These are phyloP conservation scores for Trypanosoma lewisi DNA, from an alignment of 208 protist species.

Conservation along the genomic window DNA sequence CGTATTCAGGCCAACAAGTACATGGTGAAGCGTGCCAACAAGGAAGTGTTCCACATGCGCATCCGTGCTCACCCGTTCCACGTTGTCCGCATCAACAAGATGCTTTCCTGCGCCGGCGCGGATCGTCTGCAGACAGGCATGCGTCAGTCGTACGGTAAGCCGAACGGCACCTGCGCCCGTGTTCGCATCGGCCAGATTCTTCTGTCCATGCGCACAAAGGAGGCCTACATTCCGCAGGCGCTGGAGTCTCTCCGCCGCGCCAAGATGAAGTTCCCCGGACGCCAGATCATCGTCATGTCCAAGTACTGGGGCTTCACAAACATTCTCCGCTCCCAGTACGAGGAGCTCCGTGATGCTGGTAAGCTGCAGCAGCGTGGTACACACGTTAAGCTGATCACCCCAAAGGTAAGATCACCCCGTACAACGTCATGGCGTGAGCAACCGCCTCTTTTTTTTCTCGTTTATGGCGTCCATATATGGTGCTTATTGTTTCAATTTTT, in stretches of 20 bases:
- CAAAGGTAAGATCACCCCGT: constrained; percentile 79
- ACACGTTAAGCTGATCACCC: constrained; percentile 72
- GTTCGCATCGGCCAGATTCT: constrained; percentile 98
- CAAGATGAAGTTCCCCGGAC: constrained; percentile 80
- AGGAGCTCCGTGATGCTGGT: constrained; percentile 52
- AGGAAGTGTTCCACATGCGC: constrained; percentile 99
- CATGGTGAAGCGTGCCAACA: constrained; percentile 97
- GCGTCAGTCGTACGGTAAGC: constrained; percentile 98
- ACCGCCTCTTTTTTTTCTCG: constrained; percentile 79
- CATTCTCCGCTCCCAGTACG: constrained; percentile 74
- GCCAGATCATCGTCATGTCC: constrained; percentile 75
- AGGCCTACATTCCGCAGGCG: constrained; percentile 61
- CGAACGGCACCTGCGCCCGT: constrained; percentile 94
- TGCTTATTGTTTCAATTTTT: not conserved
- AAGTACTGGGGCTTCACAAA: constrained; percentile 88
- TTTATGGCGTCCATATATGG: constrained; percentile 61
- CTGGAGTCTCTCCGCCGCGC: constrained; percentile 77
- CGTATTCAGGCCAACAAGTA: constrained; percentile 99
- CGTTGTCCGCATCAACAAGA: constrained; percentile 99
- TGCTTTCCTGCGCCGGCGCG: constrained; percentile 99
- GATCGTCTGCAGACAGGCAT: constrained; percentile 99
- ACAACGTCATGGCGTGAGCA: constrained; percentile 30
- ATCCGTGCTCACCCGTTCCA: constrained; percentile 99
- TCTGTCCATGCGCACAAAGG: constrained; percentile 95
- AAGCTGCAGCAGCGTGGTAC: constrained; percentile 69